phyloP scores from a whole-genome alignment of 2,329 filamentous ascomycete species.

The Fusarium sp. region DNA sequence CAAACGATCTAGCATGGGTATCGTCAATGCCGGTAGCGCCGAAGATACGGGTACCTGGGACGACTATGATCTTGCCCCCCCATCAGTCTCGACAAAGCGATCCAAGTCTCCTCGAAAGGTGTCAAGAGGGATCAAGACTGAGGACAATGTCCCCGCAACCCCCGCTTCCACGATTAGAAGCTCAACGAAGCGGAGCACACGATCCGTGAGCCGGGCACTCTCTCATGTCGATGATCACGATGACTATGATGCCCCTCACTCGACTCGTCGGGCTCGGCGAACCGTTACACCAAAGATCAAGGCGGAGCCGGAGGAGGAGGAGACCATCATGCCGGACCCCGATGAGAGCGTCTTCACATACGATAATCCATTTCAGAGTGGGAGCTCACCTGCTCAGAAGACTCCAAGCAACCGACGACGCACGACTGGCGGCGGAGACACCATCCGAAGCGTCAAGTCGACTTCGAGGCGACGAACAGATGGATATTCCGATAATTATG shows the following conservation, averaged over 20 bases:
- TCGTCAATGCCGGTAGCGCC: conserved; percentile 75
- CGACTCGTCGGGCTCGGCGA: conserved; percentile 64
- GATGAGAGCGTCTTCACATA: conserved; percentile 81
- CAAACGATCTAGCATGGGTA: conserved; percentile 89
- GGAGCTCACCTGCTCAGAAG: conserved; percentile 74
- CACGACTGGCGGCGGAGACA: conserved; percentile 56
- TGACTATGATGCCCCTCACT: conserved; percentile 54
- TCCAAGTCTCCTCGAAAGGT: conserved; percentile 68
- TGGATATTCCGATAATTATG: conserved; percentile 40
- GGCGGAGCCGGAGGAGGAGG: conserved; percentile 61
- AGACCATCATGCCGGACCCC: conserved; percentile 44
- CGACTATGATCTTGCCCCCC: conserved; percentile 67
- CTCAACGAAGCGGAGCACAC: conserved; percentile 66
- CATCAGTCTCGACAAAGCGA: conserved; percentile 62
- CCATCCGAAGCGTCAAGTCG: conserved; percentile 56
- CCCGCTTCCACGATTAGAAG: conserved; percentile 55
- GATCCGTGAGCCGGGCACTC: conserved; percentile 67
- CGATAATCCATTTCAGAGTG: conserved; percentile 93
- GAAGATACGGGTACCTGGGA: conserved; percentile 73
- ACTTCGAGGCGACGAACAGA: conserved; percentile 60
- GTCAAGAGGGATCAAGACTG: conserved; percentile 64
- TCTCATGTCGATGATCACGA: conserved; percentile 63
- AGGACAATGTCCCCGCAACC: conserved; percentile 60
- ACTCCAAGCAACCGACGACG: conserved; percentile 63
- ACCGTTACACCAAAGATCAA: conserved; percentile 67